Evolutionary conservation across 2,329 filamentous ascomycete genomes (phyloP), one percentile per base, ranked within the genome.

Genomic region (Exophiala viscosa): DNA sequence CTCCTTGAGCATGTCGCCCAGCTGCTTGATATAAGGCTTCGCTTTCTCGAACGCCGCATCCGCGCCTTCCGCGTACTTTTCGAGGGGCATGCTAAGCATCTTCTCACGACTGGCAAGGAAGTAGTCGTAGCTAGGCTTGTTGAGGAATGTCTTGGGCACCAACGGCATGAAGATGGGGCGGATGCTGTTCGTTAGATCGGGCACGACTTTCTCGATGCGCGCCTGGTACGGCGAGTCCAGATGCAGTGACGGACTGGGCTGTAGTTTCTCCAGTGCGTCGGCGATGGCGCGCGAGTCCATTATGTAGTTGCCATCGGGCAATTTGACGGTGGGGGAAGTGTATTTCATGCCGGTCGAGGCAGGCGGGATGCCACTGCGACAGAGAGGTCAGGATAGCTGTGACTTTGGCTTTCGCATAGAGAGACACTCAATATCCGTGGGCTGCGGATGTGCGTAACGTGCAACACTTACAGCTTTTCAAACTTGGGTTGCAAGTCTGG

Each of bases 261-360:
- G 73, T 0, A 70, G 68, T 48, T 75, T 69, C 62, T 89, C 85
- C 32, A 90, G 73, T 14, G 73, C 73, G 11, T 69, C 59, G 11
- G 79, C 82, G 57, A 90, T 89, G 39, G 70, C 69, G 56, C 69
- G 72, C 1, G 82, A 86, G 64, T 89, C 84, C 79, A 84, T 86
- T 7, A 85, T 60, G 62, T 80, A 84, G 1, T 65, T 77, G 14
- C 80, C 81, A 43, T 83, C 76, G 0, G 77, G 73, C 41, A 84
- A 73, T 13, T 67, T 71, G 57, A 85, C 71, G 1, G 80, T 71
- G 0, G 85, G 85, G 49, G 77, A 76, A 10, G 76, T 80, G 67
- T 82, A 85, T 35, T 66, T 58, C 28, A 63, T 64, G 33, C 68
- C 67, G 2, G 67, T 66, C 7, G 69, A 58, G 45, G 81, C 77